Evolutionary conservation across 441 rosid species (phyloP), one percentile per base, ranked within the genome.

Genomic region (Erysimum pusillum): DNA sequence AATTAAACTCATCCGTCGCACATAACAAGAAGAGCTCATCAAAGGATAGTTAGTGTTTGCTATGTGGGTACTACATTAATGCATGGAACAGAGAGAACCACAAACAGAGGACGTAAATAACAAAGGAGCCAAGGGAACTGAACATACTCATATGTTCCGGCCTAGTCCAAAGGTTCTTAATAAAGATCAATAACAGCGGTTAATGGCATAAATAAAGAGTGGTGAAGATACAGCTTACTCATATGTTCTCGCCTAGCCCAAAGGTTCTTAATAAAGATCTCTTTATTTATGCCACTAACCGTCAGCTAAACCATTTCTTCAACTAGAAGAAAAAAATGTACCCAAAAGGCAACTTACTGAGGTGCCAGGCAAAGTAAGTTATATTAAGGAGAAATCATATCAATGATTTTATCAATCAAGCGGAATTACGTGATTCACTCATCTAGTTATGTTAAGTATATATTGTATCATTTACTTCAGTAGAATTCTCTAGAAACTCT

Each of bases 311-410:
- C 28, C 28, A 25, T 25, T 25, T 25, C 28, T 25, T 25, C 25
- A 22, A 22, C 25, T 22, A 22, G 25, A 22, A 22, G 25, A 22
- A 22, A 22, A 22, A 22, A 22, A 22, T 22, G 25, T 22, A 22
- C 25, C 25, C 25, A 22, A 22, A 63, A 63, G 36, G 71, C 17
- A 70, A 41, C 76, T 70, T 41, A 53, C 11, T 13, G 42, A 22
- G 25, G 25, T 22, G 25, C 25, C 25, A 22, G 25, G 25, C 25
- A 22, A 63, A 63, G n/a, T n/a, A n/a, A n/a, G n/a, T n/a, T n/a
- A n/a, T n/a, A n/a, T n/a, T n/a, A n/a, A n/a, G n/a, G n/a, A n/a
- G n/a, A n/a, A n/a, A n/a, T n/a, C n/a, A n/a, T n/a, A n/a, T n/a
- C n/a, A n/a, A n/a, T n/a, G n/a, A n/a, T n/a, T n/a, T n/a, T n/a